These are phyloP conservation scores for Hypoxylon crocopeplum DNA, from an alignment of 495 filamentous ascomycete species.

Conservation along the genomic window DNA sequence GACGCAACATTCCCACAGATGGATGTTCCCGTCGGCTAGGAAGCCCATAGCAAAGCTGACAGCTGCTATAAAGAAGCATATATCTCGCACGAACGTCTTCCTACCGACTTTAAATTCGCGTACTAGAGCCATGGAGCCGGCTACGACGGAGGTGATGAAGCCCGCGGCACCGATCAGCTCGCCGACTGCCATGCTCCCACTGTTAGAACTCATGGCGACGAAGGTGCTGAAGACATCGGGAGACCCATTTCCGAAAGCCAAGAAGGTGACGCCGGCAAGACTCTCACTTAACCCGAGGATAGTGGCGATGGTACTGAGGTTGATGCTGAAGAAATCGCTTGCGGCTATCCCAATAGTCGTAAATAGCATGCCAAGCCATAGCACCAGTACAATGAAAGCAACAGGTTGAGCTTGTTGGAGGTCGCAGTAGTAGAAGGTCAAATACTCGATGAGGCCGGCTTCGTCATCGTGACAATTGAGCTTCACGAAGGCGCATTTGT, in stretches of 20 bases:
- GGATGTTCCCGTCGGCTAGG: slow-evolving; percentile 81
- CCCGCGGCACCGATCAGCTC: slow-evolving; percentile 94
- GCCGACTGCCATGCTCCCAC: slow-evolving; percentile 92
- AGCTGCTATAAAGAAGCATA: slow-evolving; percentile 90
- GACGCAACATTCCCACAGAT: slow-evolving; percentile 83
- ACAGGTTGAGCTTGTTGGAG: slow-evolving; percentile 72
- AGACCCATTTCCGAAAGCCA: slow-evolving; percentile 98
- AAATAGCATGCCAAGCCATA: slow-evolving; percentile 92
- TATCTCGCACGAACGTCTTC: slow-evolving; percentile 89
- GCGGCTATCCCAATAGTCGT: slow-evolving; percentile 98
- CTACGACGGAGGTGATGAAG: slow-evolving; percentile 97
- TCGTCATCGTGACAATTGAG: slow-evolving; percentile 87
- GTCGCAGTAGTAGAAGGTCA: slow-evolving; percentile 90
- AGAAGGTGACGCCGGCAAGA: slow-evolving; percentile 93
- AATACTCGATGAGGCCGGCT: slow-evolving; percentile 87
- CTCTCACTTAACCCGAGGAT: slow-evolving; percentile 94
- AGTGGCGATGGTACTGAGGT: slow-evolving; percentile 88
- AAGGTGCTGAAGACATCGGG: slow-evolving; percentile 99
- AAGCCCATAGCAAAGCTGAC: slow-evolving; percentile 88
- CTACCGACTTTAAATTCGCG: slow-evolving; percentile 89
- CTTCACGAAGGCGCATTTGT: slow-evolving; percentile 88
- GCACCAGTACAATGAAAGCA: slow-evolving; percentile 75
- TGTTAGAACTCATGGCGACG: slow-evolving; percentile 95
- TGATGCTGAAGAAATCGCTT: slow-evolving; percentile 97
- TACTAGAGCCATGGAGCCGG: slow-evolving; percentile 97